Evolutionary conservation across 805 yeast species (phyloP).

Genomic region (Saccharomycodes ludwigii): DNA sequence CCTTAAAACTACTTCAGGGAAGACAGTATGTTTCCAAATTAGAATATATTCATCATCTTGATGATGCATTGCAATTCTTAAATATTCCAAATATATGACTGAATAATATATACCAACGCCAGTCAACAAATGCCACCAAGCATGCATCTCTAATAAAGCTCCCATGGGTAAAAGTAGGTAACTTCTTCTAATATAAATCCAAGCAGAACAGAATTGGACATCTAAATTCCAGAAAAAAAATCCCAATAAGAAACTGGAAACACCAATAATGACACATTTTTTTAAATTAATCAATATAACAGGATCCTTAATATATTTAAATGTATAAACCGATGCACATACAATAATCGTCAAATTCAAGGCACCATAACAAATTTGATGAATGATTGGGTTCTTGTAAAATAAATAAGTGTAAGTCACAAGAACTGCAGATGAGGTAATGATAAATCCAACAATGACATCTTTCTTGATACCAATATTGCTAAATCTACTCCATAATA

Average conservation of each 20-base stretch:
- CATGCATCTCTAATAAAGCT: conserved; percentile 78
- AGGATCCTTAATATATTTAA: conserved; percentile 37
- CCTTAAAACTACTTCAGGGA: conserved; percentile 36
- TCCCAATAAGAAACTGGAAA: conserved; percentile 55
- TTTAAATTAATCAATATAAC: conserved; percentile 36
- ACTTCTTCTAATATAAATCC: conserved; percentile 45
- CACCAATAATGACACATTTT: conserved; percentile 45
- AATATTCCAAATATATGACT: conserved; percentile 64
- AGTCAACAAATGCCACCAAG: conserved; percentile 93
- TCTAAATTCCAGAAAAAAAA: conserved; percentile 84
- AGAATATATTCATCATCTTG: conserved; percentile 43
- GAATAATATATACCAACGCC: conserved; percentile 83
- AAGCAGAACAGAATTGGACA: conserved; percentile 57
- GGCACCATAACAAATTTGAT: conserved; percentile 74
- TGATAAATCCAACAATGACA: conserved; percentile 32
- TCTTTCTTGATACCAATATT: too few relatives aligned
- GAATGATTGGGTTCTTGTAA: conserved; percentile 74
- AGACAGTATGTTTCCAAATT: conserved; percentile 44
- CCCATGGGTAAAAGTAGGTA: conserved; percentile 74
- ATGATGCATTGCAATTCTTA: conserved; percentile 54
- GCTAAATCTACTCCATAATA: conserved; percentile 8
- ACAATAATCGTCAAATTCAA: conserved; percentile 64
- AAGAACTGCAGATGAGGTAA: conserved; percentile 40
- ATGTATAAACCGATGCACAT: conserved; percentile 42
- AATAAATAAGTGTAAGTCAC: conserved; percentile 64